A percentile compares a stretch with the other conserved stretches of the same genome.
Evolutionary conservation across 352 stramenopile genomes (phyloP).

Genomic region (Pythium oligandrum): DNA sequence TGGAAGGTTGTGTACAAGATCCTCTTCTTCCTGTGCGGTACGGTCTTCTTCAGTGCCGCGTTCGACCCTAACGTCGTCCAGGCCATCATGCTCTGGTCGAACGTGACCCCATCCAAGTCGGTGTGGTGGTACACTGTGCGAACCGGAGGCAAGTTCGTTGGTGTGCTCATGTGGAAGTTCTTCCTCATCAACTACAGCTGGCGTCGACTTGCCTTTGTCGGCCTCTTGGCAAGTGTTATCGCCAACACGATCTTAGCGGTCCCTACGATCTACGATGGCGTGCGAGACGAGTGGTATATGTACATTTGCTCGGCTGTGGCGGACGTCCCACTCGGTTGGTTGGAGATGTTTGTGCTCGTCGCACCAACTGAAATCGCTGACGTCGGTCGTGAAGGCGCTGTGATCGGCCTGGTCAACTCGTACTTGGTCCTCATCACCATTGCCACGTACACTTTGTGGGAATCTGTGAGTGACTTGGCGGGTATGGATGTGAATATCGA

Average conservation of each 20-base stretch:
- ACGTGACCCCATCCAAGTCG: neutral
- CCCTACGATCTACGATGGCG: neutral
- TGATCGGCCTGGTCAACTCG: constrained; percentile 15
- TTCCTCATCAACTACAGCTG: constrained; percentile 19
- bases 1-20: constrained; percentile 16
- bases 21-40: constrained; percentile 11
- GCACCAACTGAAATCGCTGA: constrained; percentile 15
- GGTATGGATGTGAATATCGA: constrained; percentile 4
- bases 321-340: constrained; percentile 10
- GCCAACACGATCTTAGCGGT: constrained; percentile 6
- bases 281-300: constrained; percentile 6
- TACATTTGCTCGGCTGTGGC: constrained; percentile 4
- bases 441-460: constrained; percentile 5
- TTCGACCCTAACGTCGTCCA: constrained; percentile 3
- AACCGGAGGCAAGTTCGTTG: constrained; percentile 6
- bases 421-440: constrained; percentile 16
- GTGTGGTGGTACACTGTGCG: constrained; percentile 1
- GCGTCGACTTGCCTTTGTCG: constrained; percentile 10
- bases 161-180: constrained; percentile 11
- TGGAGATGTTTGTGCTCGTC: constrained; percentile 13
- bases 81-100: constrained; percentile 8
- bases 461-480: constrained; percentile 7
- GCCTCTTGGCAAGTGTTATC: constrained; percentile 5
- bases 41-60: constrained; percentile 9
- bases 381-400: constrained; percentile 14